Evolutionary conservation across 2,329 filamentous ascomycete species (phyloP).

Genomic region (Dothideomycetidae sp.): DNA sequence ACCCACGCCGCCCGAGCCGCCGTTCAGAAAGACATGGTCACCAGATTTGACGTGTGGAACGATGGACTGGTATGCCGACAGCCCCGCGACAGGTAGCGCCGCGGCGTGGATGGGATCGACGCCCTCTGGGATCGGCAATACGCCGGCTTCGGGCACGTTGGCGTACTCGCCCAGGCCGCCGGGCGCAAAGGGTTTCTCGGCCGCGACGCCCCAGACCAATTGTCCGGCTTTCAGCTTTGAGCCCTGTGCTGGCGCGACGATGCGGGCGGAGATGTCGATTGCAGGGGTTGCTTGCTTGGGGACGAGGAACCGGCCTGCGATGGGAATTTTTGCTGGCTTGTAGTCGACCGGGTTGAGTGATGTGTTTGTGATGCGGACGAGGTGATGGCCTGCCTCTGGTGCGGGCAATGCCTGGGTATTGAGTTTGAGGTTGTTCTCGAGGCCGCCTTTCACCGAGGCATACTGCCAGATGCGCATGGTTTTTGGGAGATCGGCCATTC

Average conservation of each 20-base stretch:
- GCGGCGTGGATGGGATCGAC: constrained; percentile 24
- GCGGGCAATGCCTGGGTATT: constrained; percentile 17
- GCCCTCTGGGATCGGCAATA: constrained; percentile 22
- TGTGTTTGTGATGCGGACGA: constrained; percentile 31
- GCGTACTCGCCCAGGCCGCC: constrained; percentile 28
- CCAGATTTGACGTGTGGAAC: constrained; percentile 24
- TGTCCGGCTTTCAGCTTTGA: constrained; percentile 23
- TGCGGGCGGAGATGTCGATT: constrained; percentile 39
- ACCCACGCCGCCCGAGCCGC: constrained; percentile 48
- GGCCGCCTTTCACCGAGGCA: constrained; percentile 16
- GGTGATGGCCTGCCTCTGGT: constrained; percentile 22
- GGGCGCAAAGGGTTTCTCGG: constrained; percentile 18
- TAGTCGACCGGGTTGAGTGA: constrained; percentile 38
- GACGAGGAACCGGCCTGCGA: constrained; percentile 25
- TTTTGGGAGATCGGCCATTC: no score
- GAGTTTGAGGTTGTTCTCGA: constrained; percentile 23
- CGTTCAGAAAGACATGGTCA: constrained; percentile 49
- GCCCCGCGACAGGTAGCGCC: constrained; percentile 23
- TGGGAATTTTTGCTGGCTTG: constrained; percentile 31
- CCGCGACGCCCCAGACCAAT: constrained; percentile 27
- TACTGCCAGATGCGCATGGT: constrained; percentile 20
- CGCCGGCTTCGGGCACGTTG: constrained; percentile 14
- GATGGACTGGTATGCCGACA: constrained; percentile 28
- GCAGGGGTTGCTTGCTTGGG: constrained; percentile 31
- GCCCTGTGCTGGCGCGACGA: constrained; percentile 25